phyloP scores from a whole-genome alignment of 306 rosid species.

The Argentina anserina region DNA sequence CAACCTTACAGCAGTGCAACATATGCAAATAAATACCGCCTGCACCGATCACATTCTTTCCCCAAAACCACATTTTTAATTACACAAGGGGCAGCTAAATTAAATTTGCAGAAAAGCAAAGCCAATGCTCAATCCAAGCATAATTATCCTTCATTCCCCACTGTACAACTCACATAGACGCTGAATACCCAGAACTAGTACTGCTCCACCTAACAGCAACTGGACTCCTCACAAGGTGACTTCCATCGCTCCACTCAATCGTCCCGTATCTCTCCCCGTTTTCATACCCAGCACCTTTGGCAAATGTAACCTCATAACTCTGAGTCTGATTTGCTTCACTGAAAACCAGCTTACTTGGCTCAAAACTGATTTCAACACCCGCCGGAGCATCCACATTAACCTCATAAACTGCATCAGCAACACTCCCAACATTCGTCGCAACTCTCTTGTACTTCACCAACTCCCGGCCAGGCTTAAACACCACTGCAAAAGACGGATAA shows the following conservation, averaged over 20 bases:
- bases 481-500: conserved; percentile 76
- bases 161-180: conserved; percentile 46
- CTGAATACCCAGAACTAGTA: conserved; percentile 25
- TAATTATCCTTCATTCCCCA: background rate
- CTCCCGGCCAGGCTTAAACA: conserved; percentile 24
- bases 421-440: conserved; percentile 67
- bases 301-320: conserved; percentile 54
- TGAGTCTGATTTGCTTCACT: conserved; percentile 42
- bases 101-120: conserved; percentile 20
- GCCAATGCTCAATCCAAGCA: conserved; percentile 6
- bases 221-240: conserved; percentile 67
- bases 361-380: conserved; percentile 56
- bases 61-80: background rate
- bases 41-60: background rate
- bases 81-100: conserved; percentile 19
- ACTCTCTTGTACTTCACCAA: conserved; percentile 55
- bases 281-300: conserved; percentile 19
- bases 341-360: conserved; percentile 60
- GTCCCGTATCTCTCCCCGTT: conserved; percentile 51
- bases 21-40: background rate
- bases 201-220: conserved; percentile 51
- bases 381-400: conserved; percentile 53
- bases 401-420: conserved; percentile 59
- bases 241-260: conserved; percentile 76
- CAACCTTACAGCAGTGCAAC: background rate